Conservation (phyloP, 352 stramenopile species). For the Vaucheria bursata region DNA sequence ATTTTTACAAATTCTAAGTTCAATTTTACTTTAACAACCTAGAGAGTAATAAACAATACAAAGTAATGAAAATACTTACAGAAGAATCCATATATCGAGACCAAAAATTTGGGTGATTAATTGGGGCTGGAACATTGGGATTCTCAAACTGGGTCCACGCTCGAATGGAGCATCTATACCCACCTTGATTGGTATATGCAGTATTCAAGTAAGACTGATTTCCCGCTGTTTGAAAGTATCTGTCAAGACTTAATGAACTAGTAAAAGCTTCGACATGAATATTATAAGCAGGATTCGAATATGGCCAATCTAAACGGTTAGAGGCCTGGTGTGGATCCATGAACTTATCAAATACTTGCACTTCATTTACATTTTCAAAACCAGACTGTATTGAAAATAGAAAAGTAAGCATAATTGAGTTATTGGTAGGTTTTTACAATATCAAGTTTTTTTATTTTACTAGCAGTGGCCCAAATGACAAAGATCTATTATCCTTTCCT, state of each 20-base stretch:
- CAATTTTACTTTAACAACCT: too few species aligned
- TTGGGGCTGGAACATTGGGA: too few species aligned
- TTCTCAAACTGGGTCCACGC: conserved; percentile 89
- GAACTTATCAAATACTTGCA: conserved; percentile 55
- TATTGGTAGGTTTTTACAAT: not conserved
- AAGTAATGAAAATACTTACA: too few species aligned
- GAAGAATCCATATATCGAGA: conserved; percentile 93
- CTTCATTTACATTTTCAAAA: conserved; percentile 48
- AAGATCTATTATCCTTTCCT: too few species aligned
- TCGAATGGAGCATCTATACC: conserved; percentile 85
- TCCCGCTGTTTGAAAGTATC: not conserved
- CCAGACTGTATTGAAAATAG: conserved; percentile 27
- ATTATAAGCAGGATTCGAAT: conserved; percentile 53
- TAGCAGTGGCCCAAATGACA: too few species aligned
- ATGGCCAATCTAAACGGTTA: too few species aligned
- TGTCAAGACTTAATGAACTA: not conserved
- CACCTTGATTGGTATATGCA: conserved; percentile 62
- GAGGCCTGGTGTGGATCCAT: conserved; percentile 47
- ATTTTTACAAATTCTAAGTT: too few species aligned
- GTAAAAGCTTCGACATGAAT: conserved; percentile 52
- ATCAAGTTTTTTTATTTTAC: too few species aligned
- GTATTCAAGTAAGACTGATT: not conserved
- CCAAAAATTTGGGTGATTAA: too few species aligned
- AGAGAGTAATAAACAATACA: too few species aligned
- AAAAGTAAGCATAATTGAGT: not conserved